Base-by-base conservation (phyloP, 495 filamentous ascomycete species). In the Xylona heveae region DNA sequence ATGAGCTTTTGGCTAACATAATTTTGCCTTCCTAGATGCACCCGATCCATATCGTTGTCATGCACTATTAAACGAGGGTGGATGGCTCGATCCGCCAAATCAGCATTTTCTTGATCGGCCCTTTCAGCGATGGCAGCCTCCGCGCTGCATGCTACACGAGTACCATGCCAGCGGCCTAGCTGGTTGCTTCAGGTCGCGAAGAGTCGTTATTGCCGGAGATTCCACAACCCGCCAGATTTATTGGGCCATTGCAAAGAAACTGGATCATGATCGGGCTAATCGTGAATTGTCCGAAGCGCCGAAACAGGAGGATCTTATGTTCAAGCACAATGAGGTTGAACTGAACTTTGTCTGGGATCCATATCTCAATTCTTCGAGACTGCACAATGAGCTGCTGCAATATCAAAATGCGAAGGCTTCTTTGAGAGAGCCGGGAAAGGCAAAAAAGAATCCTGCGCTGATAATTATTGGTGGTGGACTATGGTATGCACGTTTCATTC, bases 311-410 rank as follows among this genome's bases (percentile, higher is more conserved):
- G 57, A 67, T 45, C 37, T 63, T 6, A 38, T 43, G 1, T 62
- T 60, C 24, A 38, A 47, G 13, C 43, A 48, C 3, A 42, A 38
- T 7, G 61, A 52, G 24, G 50, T 60, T 14, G 50, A 24, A 15
- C 20, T 72, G 13, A 53, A 66, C 21, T 73, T 70, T 31, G 39
- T 64, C 10, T 74, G 66, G 68, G 67, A 74, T 45, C 67, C 69
- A 2, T 74, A 52, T 48, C 48, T 74, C 19, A 74, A 74, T 43
- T 59, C 57, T 9, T 58, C 62, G 1, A 42, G 32, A 15, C 43
- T 66, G 10, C 37, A 52, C 9, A 38, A 37, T 13, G 56, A 61
- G 18, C 41, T 74, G 13, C 34, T 41, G 5, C 36, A 38, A 4
- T 55, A 51, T 19, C 33, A 41, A 32, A 19, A 19, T 12, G 19